Conservation (phyloP, 2,329 filamentous ascomycete genomes). For the Ascochyta clinopodiicola region DNA sequence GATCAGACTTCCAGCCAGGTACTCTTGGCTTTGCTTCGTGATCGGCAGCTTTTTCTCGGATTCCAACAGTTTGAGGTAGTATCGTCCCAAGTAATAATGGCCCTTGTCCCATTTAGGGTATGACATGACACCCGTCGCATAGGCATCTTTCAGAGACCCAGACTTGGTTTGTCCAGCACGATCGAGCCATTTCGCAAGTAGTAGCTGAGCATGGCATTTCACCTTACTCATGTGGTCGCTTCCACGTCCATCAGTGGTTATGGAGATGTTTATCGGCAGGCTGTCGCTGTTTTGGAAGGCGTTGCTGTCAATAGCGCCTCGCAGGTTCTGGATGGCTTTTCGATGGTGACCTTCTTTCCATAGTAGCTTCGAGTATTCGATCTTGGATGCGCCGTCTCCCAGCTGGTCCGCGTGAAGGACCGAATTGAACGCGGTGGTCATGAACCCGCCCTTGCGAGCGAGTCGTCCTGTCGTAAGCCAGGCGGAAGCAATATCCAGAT, state of each 20-base stretch:
- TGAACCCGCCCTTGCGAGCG: constrained; percentile 82
- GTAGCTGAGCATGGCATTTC: constrained; percentile 79
- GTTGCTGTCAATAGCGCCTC: constrained; percentile 82
- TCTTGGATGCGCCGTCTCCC: constrained; percentile 84
- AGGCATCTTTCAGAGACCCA: constrained; percentile 72
- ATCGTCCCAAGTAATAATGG: constrained; percentile 94
- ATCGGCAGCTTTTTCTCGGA: constrained; percentile 80
- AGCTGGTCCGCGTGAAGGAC: constrained; percentile 86
- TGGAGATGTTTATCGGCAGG: constrained; percentile 44
- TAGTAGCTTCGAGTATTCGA: constrained; percentile 90
- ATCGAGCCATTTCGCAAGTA: constrained; percentile 97
- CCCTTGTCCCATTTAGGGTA: constrained; percentile 86
- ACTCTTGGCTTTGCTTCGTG: constrained; percentile 68
- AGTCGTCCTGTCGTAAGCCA: constrained; percentile 88
- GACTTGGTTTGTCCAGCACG: constrained; percentile 92
- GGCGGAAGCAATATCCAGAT: constrained; percentile 77
- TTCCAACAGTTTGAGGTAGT: constrained; percentile 96
- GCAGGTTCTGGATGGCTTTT: constrained; percentile 90
- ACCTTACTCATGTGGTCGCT: constrained; percentile 62
- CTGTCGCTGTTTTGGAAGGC: constrained; percentile 66
- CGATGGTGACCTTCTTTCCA: constrained; percentile 94
- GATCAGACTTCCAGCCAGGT: constrained; percentile 78
- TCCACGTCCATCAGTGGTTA: constrained; percentile 48
- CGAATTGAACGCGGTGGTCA: constrained; percentile 89
- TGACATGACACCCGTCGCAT: constrained; percentile 79